Evolutionary conservation across 2,329 filamentous ascomycete species (phyloP).

Genomic region (Ophiostoma himal-ulmi): DNA sequence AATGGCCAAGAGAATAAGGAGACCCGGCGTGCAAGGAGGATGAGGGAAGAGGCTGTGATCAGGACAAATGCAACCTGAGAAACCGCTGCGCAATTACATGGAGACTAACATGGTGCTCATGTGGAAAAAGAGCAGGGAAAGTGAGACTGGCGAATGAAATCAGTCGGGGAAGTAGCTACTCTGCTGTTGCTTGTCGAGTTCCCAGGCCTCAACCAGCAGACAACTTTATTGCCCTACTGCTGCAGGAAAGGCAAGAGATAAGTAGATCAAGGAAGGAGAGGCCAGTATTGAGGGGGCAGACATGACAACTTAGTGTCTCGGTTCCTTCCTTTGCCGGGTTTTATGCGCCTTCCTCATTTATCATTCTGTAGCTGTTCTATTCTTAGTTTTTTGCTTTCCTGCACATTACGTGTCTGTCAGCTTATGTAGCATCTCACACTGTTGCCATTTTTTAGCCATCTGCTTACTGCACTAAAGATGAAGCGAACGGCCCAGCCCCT

Average conservation of each 20-base stretch:
- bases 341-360: background rate
- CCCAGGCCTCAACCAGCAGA: background rate
- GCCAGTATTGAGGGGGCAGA: background rate
- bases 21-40: background rate
- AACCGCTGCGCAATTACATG: background rate
- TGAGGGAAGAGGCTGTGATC: conserved; percentile 1
- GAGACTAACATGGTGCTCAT: background rate
- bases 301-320: background rate
- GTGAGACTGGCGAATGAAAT: background rate
- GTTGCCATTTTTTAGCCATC: background rate
- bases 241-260: background rate
- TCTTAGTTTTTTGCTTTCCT: background rate
- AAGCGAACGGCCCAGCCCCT: background rate
- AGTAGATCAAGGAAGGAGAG: background rate
- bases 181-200: background rate
- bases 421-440: background rate
- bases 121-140: background rate
- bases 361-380: background rate
- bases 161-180: background rate
- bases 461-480: background rate
- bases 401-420: background rate
- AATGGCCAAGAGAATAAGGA: background rate
- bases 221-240: background rate
- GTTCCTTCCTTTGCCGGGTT: background rate
- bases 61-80: background rate